phyloP scores from a whole-genome alignment of 148 eudicot genomes.

The Cornus florida region DNA sequence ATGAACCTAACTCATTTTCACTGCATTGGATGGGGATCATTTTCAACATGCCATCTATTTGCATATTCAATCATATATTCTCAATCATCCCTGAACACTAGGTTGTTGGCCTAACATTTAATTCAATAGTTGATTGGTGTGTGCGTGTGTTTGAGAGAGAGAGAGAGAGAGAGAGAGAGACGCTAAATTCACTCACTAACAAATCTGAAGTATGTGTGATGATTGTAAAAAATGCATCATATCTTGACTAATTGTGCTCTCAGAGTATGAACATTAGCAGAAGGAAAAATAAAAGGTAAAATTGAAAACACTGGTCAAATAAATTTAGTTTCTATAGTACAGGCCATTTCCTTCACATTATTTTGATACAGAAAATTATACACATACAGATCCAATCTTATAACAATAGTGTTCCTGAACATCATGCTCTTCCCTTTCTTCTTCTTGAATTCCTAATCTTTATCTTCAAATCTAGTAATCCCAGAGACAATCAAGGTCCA shows the following conservation, averaged over 20 bases:
- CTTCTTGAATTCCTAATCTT: neutral
- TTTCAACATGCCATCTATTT: neutral
- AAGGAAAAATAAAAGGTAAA: no score
- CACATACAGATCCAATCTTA: neutral
- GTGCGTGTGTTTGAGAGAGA: neutral
- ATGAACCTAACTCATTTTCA: neutral
- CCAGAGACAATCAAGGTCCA: constrained; percentile 57
- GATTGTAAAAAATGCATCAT: no score
- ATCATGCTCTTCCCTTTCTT: neutral
- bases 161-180: neutral
- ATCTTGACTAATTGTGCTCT: no score
- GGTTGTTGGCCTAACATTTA: constrained; percentile 56
- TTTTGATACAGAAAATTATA: neutral
- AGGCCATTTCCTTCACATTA: neutral
- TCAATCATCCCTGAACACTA: constrained; percentile 5
- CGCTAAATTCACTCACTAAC: neutral
- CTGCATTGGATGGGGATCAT: neutral
- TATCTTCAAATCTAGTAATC: constrained; percentile 29
- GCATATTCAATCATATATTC: neutral
- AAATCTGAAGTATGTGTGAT: no score
- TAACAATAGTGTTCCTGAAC: neutral
- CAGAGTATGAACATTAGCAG: no score
- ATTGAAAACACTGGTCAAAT: no score
- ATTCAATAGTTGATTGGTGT: constrained; percentile 9
- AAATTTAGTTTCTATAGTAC: neutral